phyloP scores from a whole-genome alignment of 2,329 filamentous ascomycete genomes.

The Plectosphaerella plurivora region DNA sequence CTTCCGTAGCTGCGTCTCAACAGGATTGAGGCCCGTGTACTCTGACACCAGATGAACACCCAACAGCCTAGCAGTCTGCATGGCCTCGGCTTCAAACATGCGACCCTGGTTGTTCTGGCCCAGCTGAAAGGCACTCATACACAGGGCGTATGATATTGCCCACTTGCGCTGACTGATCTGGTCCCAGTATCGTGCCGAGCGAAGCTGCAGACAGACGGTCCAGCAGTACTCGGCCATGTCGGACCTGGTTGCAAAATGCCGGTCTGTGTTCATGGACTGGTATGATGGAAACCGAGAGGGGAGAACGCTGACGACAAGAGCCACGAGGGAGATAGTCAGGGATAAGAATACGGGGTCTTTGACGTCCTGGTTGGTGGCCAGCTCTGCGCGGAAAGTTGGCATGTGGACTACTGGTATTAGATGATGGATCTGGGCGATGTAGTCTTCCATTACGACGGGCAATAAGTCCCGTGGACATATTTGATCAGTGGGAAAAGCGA shows the following conservation, averaged over 20 bases:
- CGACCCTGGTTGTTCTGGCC: slow-evolving; percentile 27
- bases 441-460: slow-evolving; percentile 16
- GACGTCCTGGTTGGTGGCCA: slow-evolving; percentile 15
- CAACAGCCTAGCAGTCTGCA: slow-evolving; percentile 26
- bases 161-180: slow-evolving; percentile 27
- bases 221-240: slow-evolving; percentile 20
- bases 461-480: slow-evolving; percentile 17
- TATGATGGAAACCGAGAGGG: slow-evolving; percentile 19
- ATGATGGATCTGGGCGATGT: slow-evolving; percentile 18
- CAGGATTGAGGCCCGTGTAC: slow-evolving; percentile 23
- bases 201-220: slow-evolving; percentile 15
- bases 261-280: slow-evolving; percentile 12
- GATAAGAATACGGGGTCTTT: slow-evolving; percentile 18
- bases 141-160: slow-evolving; percentile 25
- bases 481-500: slow-evolving; percentile 17
- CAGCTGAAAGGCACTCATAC: slow-evolving; percentile 25
- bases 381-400: slow-evolving; percentile 16
- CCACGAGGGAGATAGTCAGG: slow-evolving; percentile 16
- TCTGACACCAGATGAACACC: slow-evolving; percentile 23
- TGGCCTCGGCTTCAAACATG: slow-evolving; percentile 29
- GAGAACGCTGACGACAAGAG: slow-evolving; percentile 17
- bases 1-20: slow-evolving; percentile 28
- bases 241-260: slow-evolving; percentile 17
- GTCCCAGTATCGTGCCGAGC: slow-evolving; percentile 18
- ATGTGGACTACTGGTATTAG: slow-evolving; percentile 18